These are phyloP conservation scores for Penicillium polonicum DNA, from an alignment of 2,329 filamentous ascomycete species.

Conservation along the genomic window DNA sequence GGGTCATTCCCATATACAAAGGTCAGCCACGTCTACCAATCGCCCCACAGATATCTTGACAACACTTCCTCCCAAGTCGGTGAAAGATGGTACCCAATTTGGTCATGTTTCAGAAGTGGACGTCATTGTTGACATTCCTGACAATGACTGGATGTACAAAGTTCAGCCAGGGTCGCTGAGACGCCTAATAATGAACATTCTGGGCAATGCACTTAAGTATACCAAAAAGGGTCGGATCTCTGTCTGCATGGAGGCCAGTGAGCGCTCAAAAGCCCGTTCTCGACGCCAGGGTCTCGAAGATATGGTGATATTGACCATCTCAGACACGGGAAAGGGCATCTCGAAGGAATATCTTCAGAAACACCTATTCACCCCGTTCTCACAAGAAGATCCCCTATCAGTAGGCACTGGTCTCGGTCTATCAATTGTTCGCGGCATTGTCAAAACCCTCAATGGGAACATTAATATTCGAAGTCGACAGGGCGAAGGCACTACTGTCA, in stretches of 20 bases:
- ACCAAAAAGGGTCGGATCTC: slow-evolving; percentile 27
- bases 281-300: slow-evolving; percentile 8
- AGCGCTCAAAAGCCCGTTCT: slow-evolving; percentile 10
- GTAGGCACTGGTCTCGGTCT: slow-evolving; percentile 63
- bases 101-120: not conserved
- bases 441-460: slow-evolving; percentile 7
- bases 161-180: slow-evolving; percentile 26
- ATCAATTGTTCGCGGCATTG: slow-evolving; percentile 53
- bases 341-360: slow-evolving; percentile 58
- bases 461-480: slow-evolving; percentile 11
- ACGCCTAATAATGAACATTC: slow-evolving; percentile 34
- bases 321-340: slow-evolving; percentile 64
- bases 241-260: slow-evolving; percentile 11
- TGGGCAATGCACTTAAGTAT: slow-evolving; percentile 35
- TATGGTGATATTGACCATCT: slow-evolving; percentile 44
- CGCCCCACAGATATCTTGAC: not conserved
- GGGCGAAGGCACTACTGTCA: slow-evolving; percentile 11
- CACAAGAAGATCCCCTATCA: slow-evolving; percentile 58
- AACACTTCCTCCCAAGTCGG: not conserved
- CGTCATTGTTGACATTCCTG: not conserved
- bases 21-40: not conserved
- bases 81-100: not conserved
- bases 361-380: slow-evolving; percentile 59
- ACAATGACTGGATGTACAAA: slow-evolving; percentile 25
- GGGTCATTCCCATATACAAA: slow-evolving; percentile 16